These are phyloP conservation scores for Bipolaris sorokiniana DNA, from an alignment of 2,329 filamentous ascomycete species.

Conservation along the genomic window DNA sequence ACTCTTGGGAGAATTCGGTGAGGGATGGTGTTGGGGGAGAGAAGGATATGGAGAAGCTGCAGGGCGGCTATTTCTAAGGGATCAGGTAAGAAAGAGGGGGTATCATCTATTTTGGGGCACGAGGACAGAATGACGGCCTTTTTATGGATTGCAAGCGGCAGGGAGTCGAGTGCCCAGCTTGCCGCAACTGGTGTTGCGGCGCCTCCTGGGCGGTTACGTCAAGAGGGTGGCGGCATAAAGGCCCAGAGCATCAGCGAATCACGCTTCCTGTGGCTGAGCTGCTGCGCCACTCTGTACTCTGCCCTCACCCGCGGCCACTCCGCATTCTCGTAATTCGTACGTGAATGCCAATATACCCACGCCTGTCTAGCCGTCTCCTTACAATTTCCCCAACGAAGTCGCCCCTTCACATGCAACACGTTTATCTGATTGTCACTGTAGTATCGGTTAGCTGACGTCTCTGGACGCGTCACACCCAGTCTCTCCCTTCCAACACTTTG, in stretches of 20 bases:
- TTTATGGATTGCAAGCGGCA: constrained; percentile 22
- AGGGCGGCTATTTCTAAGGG: background rate
- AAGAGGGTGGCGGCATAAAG: constrained; percentile 2
- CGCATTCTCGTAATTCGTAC: background rate
- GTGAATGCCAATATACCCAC: background rate
- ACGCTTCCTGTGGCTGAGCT: constrained; percentile 6
- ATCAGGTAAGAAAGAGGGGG: constrained; percentile 11
- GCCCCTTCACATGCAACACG: constrained; percentile 16
- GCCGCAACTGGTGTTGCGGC: constrained; percentile 21
- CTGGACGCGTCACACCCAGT: constrained; percentile 9
- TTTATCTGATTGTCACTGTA: background rate
- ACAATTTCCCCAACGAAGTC: background rate
- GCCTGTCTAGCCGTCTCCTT: background rate
- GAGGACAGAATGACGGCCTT: constrained; percentile 10
- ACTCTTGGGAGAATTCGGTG: constrained; percentile 17
- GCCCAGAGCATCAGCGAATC: constrained; percentile 4
- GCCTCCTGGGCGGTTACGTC: constrained; percentile 18
- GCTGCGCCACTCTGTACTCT: constrained; percentile 4
- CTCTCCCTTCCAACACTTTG: background rate
- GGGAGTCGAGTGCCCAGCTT: constrained; percentile 14
- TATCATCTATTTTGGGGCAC: constrained; percentile 19
- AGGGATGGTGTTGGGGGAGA: background rate
- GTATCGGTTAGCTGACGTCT: constrained; percentile 9
- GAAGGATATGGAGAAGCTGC: background rate
- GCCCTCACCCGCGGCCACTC: background rate